phyloP scores from a whole-genome alignment of 83 land plant species.

The Picea abies region DNA sequence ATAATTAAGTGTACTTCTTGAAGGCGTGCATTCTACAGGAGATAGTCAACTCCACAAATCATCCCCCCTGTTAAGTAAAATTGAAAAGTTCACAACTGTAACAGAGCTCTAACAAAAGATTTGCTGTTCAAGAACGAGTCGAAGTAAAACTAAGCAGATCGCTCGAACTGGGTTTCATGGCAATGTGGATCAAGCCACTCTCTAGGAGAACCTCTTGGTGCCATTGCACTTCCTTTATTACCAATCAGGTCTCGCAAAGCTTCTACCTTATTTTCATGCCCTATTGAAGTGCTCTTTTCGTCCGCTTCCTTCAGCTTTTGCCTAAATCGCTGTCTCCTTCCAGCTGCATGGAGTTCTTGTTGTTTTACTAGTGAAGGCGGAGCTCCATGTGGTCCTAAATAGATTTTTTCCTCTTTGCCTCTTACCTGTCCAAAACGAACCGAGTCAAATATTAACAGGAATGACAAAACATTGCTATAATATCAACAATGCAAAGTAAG shows the following conservation, averaged over 20 bases:
- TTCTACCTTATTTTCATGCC: slow-evolving; percentile 86
- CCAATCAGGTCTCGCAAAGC: slow-evolving; percentile 79
- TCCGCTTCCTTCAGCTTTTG: slow-evolving; percentile 94
- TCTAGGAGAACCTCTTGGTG: slow-evolving; percentile 48
- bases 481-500: slow-evolving; percentile 2
- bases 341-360: slow-evolving; percentile 50
- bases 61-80: background rate
- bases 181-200: slow-evolving; percentile 97
- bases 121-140: background rate
- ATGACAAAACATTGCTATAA: background rate
- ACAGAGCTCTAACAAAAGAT: background rate
- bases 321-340: slow-evolving; percentile 73
- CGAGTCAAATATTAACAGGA: background rate
- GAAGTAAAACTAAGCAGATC: slow-evolving; percentile 9
- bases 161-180: slow-evolving; percentile 79
- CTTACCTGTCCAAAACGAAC: slow-evolving; percentile 21
- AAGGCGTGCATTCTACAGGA: background rate
- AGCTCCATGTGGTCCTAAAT: slow-evolving; percentile 94
- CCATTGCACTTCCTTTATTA: slow-evolving; percentile 24
- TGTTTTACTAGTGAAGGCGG: slow-evolving; percentile 75
- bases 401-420: slow-evolving; percentile 56
- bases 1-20: background rate
- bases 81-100: background rate
- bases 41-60: background rate
- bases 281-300: slow-evolving; percentile 39